phyloP scores from a whole-genome alignment of 352 stramenopile genomes.

The Pythium chondricola region DNA sequence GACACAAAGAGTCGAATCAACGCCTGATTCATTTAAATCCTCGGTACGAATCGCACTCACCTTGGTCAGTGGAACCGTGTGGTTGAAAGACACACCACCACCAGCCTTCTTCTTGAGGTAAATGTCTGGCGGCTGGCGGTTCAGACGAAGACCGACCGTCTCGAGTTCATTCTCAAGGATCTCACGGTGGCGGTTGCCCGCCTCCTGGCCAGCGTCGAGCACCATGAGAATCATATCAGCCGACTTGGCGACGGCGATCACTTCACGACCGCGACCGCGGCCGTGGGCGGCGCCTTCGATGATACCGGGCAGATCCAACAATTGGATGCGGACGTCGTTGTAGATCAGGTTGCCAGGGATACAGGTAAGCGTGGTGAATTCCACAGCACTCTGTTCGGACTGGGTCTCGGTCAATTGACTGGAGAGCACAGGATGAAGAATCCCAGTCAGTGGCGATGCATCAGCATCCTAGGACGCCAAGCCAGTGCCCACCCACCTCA shows the following conservation, averaged over 20 bases:
- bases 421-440: background rate
- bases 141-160: constrained; percentile 97
- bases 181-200: constrained; percentile 93
- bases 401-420: constrained; percentile 95
- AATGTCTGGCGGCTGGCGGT: constrained; percentile 95
- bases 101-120: constrained; percentile 94
- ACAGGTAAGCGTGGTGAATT: constrained; percentile 98
- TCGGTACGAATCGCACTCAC: constrained; percentile 18
- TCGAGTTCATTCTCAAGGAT: constrained; percentile 99
- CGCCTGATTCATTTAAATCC: background rate
- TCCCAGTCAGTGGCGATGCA: no score
- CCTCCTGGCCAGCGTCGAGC: constrained; percentile 97
- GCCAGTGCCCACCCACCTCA: constrained; percentile 35
- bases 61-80: constrained; percentile 93
- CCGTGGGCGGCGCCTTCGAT: constrained; percentile 99
- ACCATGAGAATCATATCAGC: constrained; percentile 99
- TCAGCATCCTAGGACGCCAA: background rate
- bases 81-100: constrained; percentile 95
- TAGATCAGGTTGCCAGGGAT: constrained; percentile 96
- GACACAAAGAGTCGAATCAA: background rate
- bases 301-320: constrained; percentile 99
- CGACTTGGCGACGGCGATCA: constrained; percentile 98
- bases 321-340: constrained; percentile 95
- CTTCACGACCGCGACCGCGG: constrained; percentile 95
- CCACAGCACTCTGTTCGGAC: constrained; percentile 94